These are phyloP conservation scores for Ganoderma meredithae DNA, from an alignment of 1,284 basidiomycete genomes.

Conservation along the genomic window DNA sequence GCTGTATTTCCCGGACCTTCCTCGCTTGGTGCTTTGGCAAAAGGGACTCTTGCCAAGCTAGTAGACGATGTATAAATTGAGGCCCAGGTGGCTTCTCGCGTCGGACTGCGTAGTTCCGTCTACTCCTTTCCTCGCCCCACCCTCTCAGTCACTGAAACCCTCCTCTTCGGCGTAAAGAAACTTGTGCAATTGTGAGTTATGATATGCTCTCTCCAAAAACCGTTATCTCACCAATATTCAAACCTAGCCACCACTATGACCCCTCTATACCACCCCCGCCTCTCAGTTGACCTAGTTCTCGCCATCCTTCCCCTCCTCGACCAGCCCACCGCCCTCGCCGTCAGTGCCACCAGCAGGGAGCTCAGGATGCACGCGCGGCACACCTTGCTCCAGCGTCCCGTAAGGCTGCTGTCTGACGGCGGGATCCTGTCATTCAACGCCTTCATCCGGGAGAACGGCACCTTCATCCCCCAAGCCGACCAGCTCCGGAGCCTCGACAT, in stretches of 20 bases:
- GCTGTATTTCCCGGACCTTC: not conserved
- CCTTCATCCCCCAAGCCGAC: not conserved
- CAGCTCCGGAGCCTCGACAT: not conserved
- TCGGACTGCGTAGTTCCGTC: not conserved
- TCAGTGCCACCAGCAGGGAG: not conserved
- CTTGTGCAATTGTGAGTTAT: not conserved
- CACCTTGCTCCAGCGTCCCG: not conserved
- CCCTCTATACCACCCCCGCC: not conserved
- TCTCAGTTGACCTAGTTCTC: not conserved
- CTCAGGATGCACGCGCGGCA: not conserved
- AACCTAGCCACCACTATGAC: not conserved
- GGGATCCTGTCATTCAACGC: not conserved
- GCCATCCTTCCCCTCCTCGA: not conserved
- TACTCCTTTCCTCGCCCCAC: not conserved
- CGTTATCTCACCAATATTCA: not conserved
- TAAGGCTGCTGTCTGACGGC: not conserved
- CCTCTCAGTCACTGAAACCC: not conserved
- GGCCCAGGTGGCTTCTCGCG: not conserved
- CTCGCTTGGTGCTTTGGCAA: not conserved
- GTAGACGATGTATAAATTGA: not conserved
- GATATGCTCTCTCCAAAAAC: too few species aligned
- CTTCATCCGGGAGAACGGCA: not conserved
- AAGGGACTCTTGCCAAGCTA: not conserved
- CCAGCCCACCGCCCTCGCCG: not conserved
- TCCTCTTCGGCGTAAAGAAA: not conserved